These are phyloP conservation scores for Isabelozyma heimii DNA, from an alignment of 805 yeast species.

Conservation along the genomic window DNA sequence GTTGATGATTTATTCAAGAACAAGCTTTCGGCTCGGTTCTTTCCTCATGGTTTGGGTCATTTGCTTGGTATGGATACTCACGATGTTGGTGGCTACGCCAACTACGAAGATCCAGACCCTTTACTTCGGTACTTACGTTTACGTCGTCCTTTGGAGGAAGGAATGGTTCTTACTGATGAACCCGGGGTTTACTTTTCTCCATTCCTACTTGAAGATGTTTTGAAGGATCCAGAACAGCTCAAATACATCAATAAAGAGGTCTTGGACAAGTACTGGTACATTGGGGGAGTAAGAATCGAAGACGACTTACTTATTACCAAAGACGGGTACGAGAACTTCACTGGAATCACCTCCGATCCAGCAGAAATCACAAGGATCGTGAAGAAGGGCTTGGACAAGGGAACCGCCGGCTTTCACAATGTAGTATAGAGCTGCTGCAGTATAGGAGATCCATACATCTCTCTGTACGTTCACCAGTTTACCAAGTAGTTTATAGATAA, in stretches of 20 bases:
- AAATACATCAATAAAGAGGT: constrained; percentile 64
- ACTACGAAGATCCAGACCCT: constrained; percentile 81
- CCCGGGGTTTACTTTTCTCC: constrained; percentile 94
- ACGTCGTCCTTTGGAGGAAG: constrained; percentile 65
- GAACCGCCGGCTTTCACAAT: constrained; percentile 62
- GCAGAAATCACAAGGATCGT: constrained; percentile 78
- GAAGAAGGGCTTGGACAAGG: constrained; percentile 61
- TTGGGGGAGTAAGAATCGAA: constrained; percentile 98
- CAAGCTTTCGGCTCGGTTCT: constrained; percentile 72
- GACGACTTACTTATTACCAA: constrained; percentile 83
- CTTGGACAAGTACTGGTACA: constrained; percentile 73
- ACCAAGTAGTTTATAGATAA: no score
- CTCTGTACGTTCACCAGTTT: no score
- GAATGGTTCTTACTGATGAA: constrained; percentile 91
- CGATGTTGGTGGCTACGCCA: constrained; percentile 88
- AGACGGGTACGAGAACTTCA: constrained; percentile 76
- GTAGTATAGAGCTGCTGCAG: constrained; percentile 19
- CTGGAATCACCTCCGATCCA: constrained; percentile 83
- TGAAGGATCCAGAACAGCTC: constrained; percentile 45
- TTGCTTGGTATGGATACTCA: constrained; percentile 93
- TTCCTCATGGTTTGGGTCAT: constrained; percentile 97
- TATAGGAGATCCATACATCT: no score
- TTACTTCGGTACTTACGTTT: constrained; percentile 75
- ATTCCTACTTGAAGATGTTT: constrained; percentile 64
- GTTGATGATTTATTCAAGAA: constrained; percentile 69